A percentile compares a stretch with the other conserved stretches of the same genome.
These are phyloP conservation scores for Phytophthora pistaciae DNA, from an alignment of 352 stramenopile genomes.

Conservation along the genomic window DNA sequence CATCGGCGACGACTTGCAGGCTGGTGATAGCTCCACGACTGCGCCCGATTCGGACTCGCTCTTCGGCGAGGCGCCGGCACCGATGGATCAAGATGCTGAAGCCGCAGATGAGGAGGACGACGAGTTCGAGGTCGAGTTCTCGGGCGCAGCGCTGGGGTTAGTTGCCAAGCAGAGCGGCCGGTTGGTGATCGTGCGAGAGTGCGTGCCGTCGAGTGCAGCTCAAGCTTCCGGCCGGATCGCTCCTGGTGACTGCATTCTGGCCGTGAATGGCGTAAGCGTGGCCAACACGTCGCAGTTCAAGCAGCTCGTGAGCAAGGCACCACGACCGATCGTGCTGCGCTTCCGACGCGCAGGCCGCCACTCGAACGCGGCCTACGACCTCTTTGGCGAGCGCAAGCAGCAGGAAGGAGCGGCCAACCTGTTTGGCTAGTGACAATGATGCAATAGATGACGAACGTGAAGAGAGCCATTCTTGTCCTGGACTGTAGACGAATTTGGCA, in stretches of 20 bases:
- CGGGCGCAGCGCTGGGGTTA: slow-evolving; percentile 62
- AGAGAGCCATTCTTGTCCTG: slow-evolving; percentile 15
- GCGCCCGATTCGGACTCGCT: slow-evolving; percentile 30
- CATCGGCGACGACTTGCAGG: slow-evolving; percentile 81
- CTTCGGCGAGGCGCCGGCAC: slow-evolving; percentile 34
- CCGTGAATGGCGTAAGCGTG: slow-evolving; percentile 74
- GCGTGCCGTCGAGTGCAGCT: slow-evolving; percentile 62
- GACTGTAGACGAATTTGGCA: slow-evolving; percentile 9
- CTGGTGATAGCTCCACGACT: slow-evolving; percentile 32
- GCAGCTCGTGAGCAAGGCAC: slow-evolving; percentile 61
- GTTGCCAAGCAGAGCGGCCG: slow-evolving; percentile 73
- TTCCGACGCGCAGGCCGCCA: slow-evolving; percentile 62
- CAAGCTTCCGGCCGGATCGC: slow-evolving; percentile 62
- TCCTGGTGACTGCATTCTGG: slow-evolving; percentile 73
- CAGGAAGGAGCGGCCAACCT: slow-evolving; percentile 19
- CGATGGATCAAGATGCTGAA: slow-evolving; percentile 3
- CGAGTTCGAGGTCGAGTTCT: slow-evolving; percentile 84
- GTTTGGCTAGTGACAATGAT: slow-evolving; percentile 36
- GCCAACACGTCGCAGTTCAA: slow-evolving; percentile 80
- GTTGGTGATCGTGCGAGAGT: slow-evolving; percentile 80
- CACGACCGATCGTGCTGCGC: slow-evolving; percentile 75
- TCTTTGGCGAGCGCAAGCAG: slow-evolving; percentile 71
- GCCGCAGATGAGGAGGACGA: slow-evolving; percentile 29
- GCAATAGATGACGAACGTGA: slow-evolving; percentile 10
- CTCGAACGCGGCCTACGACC: slow-evolving; percentile 57